Base-by-base conservation (phyloP, 2,329 filamentous ascomycete species). In the Fusarium drepaniforme region DNA sequence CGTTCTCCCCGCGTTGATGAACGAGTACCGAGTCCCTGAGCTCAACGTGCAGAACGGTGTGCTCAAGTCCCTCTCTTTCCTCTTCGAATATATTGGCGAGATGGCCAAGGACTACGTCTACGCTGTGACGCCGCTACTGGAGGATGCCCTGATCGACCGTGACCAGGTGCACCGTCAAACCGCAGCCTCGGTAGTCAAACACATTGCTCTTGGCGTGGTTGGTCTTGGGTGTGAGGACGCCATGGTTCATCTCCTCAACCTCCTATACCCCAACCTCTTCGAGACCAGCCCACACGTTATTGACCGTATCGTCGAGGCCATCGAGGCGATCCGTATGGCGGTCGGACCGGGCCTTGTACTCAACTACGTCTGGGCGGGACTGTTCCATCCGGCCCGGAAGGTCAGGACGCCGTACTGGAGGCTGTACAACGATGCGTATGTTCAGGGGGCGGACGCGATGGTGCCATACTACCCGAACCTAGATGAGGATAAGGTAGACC, bases 21-120 rank as follows among this genome's bases (percentile, higher is more conserved):
- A 99, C 86, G 97, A 99, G 84, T 99, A 99, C 84, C 93, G 97
- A 64, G 97, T 99, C 11, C 97, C 97, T 0, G 97, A 99, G 85
- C 92, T 99, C 76, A 99, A 99, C 82, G 97, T 99, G 30, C 97
- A 99, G 83, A 99, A 99, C 78, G 97, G 97, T 85, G 97, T 99
- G 38, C 92, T 99, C 81, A 99, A 99, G 84, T 96, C 96, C 7
- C 89, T 99, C 64, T 97, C 94, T 8, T 99, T 99, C 89, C 89
- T 99, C 71, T 99, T 98, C 81, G 97, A 99, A 82, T 99, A 99
- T 85, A 99, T 99, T 82, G 97, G 97, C 74, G 97, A 99, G 84
- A 98, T 99, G 97, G 95, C 95, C 74, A 99, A 98, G 86, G 97
- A 99, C 84, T 99, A 99, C 82, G 97, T 99, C 81, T 99, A 99